Base-by-base conservation (phyloP, 352 stramenopile genomes). In the Phytophthora meadii region DNA sequence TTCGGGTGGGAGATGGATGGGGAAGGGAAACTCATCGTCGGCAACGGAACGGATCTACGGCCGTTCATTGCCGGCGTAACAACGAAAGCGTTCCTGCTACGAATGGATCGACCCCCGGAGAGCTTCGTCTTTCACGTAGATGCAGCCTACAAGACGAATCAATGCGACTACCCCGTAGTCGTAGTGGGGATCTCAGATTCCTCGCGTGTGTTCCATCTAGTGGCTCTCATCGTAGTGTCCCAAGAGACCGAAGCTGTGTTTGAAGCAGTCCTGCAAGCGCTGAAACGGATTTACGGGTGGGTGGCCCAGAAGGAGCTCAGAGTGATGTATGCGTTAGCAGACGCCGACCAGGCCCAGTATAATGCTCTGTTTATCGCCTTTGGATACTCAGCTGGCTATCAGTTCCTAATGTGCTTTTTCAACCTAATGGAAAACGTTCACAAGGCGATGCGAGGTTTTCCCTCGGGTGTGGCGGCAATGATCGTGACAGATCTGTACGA, bases 121-220 rank as follows among this genome's bases (percentile, higher is more conserved):
- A 27, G 7, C 25, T 54, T 47, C 5, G 34, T 54, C 11, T 10
- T 54, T 2, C 39, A 58, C 4, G 15, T 65, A 5, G 47, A 58
- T 3, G 37, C 46, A 2, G 47, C 37, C 0, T 65, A 55, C 44
- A 63, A 63, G 12, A 49, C 15, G n/a, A 55, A 64, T 12, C 17
- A 50, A 4, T 10, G 28, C 15, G 55, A 64, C 9, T 64, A 55
- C 24, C 46, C 37, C 2, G 55, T 51, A 1, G 4, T 64, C 2
- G 57, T 58, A 4, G 17, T 58, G 1, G 47, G 48, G 1, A 8
- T 58, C 12, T 57, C 40, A 1, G 47, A 58, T 39, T 17, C 24
- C 3, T 58, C 48, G 1, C 47, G 57, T 8, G 39, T 11, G 6
- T 58, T 65, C 17, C 40, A 59, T 7, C 1, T 48, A 6, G 40